Conservation (phyloP, 2,329 filamentous ascomycete species). For the Aspergillus sclerotialis region DNA sequence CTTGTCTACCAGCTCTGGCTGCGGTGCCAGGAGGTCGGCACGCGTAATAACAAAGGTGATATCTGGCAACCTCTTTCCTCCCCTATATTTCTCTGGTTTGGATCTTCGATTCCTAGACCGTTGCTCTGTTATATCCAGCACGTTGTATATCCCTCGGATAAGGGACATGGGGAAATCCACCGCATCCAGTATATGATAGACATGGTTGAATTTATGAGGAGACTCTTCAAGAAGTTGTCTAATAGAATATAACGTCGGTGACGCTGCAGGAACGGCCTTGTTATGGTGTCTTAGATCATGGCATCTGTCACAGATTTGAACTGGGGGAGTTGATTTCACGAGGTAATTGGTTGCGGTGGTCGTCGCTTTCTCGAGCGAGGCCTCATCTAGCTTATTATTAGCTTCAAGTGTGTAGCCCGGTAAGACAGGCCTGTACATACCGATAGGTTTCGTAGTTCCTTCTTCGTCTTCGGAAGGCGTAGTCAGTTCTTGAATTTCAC, state of each 20-base stretch:
- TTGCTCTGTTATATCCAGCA: conserved; percentile 65
- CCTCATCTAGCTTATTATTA: conserved; percentile 10
- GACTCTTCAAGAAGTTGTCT: conserved; percentile 81
- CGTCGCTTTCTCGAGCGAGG: conserved; percentile 14
- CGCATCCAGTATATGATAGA: conserved; percentile 92
- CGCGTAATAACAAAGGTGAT: conserved; percentile 88
- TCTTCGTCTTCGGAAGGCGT: conserved; percentile 3
- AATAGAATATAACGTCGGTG: conserved; percentile 75
- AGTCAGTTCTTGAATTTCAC: conserved; percentile 6
- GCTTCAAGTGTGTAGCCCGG: not conserved
- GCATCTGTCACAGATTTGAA: conserved; percentile 70
- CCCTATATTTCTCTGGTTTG: conserved; percentile 56
- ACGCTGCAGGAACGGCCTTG: conserved; percentile 62
- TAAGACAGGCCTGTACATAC: conserved; percentile 6
- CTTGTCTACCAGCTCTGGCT: conserved; percentile 73
- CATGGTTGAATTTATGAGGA: conserved; percentile 82
- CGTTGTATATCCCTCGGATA: conserved; percentile 64
- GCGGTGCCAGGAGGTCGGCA: conserved; percentile 75
- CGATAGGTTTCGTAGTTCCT: conserved; percentile 4
- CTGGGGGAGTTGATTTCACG: conserved; percentile 11
- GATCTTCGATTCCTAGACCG: conserved; percentile 76
- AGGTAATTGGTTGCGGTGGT: conserved; percentile 13
- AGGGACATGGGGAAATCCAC: conserved; percentile 96
- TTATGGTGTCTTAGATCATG: conserved; percentile 74
- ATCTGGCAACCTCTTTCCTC: conserved; percentile 66